Percentiles rank a stretch among this genome's conserved stretches.
phyloP scores from a whole-genome alignment of 2,329 filamentous ascomycete species.

The Calonectria pteridis region DNA sequence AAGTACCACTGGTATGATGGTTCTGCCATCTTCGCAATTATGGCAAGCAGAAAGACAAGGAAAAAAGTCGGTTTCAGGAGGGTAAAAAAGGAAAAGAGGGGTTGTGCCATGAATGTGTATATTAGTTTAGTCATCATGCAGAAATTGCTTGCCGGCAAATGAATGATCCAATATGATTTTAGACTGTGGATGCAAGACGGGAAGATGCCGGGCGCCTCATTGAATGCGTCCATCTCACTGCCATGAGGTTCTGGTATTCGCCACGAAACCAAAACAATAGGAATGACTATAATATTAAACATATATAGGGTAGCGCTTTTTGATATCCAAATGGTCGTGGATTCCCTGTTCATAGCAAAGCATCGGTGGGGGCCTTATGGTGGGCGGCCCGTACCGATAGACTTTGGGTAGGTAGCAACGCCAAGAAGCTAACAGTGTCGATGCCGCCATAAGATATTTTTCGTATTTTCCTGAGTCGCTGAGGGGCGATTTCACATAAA shows the following conservation, averaged over 20 bases:
- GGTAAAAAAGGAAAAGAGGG: no score
- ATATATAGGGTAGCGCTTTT: neutral
- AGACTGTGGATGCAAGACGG: no score
- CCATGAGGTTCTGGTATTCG: neutral
- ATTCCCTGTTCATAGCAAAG: neutral
- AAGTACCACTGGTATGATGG: no score
- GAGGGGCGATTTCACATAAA: neutral
- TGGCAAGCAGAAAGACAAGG: no score
- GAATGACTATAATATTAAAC: neutral
- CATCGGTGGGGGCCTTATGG: neutral
- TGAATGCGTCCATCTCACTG: no score
- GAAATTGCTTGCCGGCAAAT: no score
- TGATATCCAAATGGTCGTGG: neutral
- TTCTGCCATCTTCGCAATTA: no score
- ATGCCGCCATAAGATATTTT: neutral
- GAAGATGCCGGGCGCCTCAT: no score
- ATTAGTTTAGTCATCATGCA: no score
- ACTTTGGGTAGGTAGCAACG: neutral
- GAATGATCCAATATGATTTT: no score
- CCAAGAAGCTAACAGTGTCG: neutral
- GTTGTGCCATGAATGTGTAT: no score
- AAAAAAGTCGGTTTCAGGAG: no score
- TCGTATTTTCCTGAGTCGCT: neutral
- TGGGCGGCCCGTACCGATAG: neutral
- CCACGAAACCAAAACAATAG: neutral